Evolutionary conservation across 495 filamentous ascomycete species (phyloP).

Genomic region (Penicillium roqueforti): DNA sequence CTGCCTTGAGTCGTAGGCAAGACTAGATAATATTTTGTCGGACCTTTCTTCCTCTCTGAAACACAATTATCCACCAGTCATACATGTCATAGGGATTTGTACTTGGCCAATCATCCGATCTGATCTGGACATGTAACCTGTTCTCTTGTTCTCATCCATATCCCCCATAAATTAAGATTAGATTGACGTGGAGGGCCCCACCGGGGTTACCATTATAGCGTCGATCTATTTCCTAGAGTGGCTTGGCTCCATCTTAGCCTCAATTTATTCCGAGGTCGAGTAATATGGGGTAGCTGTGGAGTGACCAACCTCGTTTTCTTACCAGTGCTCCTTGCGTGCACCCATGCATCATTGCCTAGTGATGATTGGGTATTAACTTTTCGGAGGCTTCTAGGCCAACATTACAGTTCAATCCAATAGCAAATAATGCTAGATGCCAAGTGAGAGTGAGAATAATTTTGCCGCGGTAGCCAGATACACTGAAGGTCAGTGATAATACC

Average conservation of each 20-base stretch:
- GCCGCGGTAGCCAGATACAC: not conserved
- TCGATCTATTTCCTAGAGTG: not conserved
- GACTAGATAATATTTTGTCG: not conserved
- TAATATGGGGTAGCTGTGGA: not conserved
- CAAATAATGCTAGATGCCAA: not conserved
- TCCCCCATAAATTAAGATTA: not conserved
- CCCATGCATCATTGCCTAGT: not conserved
- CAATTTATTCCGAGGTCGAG: not conserved
- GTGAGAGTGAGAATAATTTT: not conserved
- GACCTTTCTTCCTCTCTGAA: not conserved
- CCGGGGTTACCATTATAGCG: not conserved
- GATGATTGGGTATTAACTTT: not conserved
- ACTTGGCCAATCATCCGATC: not conserved
- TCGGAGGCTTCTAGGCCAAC: not conserved
- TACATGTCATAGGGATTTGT: not conserved
- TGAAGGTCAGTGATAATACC: not conserved
- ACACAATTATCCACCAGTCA: not conserved
- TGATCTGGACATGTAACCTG: not conserved
- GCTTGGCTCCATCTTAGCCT: not conserved
- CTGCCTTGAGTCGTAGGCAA: not conserved
- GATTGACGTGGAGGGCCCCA: not conserved
- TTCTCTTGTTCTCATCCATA: not conserved
- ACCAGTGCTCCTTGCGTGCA: not conserved
- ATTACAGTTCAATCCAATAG: not conserved
- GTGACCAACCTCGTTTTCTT: not conserved